phyloP scores from a whole-genome alignment of 2,329 filamentous ascomycete species.

The Periglandula ipomoeae region DNA sequence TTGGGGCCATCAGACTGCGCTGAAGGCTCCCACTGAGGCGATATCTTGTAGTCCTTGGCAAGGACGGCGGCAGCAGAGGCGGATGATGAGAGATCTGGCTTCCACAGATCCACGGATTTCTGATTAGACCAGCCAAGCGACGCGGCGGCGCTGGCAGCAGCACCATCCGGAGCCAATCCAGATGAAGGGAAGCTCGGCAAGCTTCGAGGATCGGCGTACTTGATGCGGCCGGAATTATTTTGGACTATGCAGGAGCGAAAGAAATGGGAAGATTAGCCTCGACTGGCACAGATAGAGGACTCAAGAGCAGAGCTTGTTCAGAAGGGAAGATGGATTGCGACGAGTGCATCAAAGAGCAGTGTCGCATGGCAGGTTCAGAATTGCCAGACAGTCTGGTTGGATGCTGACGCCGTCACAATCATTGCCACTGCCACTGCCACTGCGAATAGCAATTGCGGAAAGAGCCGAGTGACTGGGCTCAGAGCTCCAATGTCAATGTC shows the following conservation, averaged over 20 bases:
- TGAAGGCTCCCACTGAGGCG: slow-evolving; percentile 51
- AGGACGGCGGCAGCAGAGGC: slow-evolving; percentile 35
- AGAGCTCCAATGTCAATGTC: no score
- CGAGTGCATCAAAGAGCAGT: no score
- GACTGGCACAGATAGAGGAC: neutral
- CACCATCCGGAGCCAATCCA: slow-evolving; percentile 46
- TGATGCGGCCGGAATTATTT: slow-evolving; percentile 38
- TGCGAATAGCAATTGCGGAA: neutral
- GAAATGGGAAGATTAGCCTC: neutral
- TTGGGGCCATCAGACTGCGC: slow-evolving; percentile 59
- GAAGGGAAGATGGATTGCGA: no score
- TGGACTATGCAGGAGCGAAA: slow-evolving; percentile 2
- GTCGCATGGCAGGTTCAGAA: neutral
- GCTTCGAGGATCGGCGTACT: slow-evolving; percentile 63
- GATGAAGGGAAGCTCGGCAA: slow-evolving; percentile 66
- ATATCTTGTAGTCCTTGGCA: slow-evolving; percentile 33
- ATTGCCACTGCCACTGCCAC: neutral
- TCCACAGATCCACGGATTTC: slow-evolving; percentile 57
- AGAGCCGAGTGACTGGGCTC: neutral
- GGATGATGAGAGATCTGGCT: slow-evolving; percentile 47
- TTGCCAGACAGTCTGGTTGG: neutral
- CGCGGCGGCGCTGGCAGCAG: slow-evolving; percentile 66
- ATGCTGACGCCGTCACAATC: neutral
- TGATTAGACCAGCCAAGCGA: slow-evolving; percentile 63
- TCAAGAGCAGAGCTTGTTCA: neutral